Evolutionary conservation across 345 rosid genomes (phyloP).

Genomic region (Noccaea bulbosa): DNA sequence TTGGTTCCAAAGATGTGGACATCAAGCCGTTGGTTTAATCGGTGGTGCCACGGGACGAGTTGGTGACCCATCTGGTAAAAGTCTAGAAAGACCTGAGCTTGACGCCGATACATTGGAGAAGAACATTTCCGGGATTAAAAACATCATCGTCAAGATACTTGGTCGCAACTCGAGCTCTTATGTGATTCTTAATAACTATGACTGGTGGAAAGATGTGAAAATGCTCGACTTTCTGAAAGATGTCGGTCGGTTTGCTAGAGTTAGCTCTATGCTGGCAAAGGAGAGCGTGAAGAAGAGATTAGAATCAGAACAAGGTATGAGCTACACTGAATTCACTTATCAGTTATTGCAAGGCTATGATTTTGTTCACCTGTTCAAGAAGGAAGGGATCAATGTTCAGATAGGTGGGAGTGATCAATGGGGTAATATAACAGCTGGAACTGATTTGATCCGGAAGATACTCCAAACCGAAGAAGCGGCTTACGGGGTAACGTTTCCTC

Average conservation of each 20-base stretch:
- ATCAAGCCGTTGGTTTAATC: conserved; percentile 75
- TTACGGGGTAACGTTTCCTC: conserved; percentile 90
- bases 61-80: conserved; percentile 97
- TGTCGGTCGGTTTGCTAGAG: conserved; percentile 83
- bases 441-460: conserved; percentile 81
- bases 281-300: conserved; percentile 94
- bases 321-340: conserved; percentile 90
- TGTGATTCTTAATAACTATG: conserved; percentile 77
- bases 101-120: conserved; percentile 58
- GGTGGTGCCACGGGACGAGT: conserved; percentile 96
- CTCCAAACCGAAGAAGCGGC: conserved; percentile 70
- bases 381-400: conserved; percentile 80
- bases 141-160: conserved; percentile 54
- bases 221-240: conserved; percentile 78
- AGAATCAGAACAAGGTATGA: conserved; percentile 94
- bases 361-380: conserved; percentile 66
- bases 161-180: conserved; percentile 40
- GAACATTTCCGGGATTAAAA: conserved; percentile 62
- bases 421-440: conserved; percentile 96
- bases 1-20: conserved; percentile 94
- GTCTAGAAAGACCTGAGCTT: conserved; percentile 89
- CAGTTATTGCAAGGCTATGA: conserved; percentile 95
- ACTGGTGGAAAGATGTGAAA: conserved; percentile 92
- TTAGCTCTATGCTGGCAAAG: conserved; percentile 84
- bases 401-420: conserved; percentile 99